Evolutionary conservation across 164 flowering plant species (phyloP).

Genomic region (Vitis riparia): DNA sequence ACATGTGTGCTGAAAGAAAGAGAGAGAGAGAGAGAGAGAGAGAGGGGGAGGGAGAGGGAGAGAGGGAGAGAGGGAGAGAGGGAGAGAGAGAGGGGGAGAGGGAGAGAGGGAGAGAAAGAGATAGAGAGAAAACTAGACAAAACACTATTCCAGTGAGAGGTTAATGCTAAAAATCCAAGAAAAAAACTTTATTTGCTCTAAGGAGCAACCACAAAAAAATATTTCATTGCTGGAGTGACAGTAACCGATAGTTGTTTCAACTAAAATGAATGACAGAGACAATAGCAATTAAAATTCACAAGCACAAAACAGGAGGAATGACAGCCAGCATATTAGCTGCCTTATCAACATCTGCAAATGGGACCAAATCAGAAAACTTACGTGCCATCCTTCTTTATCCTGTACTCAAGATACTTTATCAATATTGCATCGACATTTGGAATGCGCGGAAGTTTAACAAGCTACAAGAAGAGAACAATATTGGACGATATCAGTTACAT

Average conservation of each 20-base stretch:
- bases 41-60: too few relatives aligned
- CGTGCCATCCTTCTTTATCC: slow-evolving; percentile 67
- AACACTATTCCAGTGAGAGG: too few relatives aligned
- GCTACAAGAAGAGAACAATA: slow-evolving; percentile 39
- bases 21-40: too few relatives aligned
- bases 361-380: slow-evolving; percentile 35
- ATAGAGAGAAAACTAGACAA: too few relatives aligned
- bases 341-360: not conserved
- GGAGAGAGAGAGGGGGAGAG: too few relatives aligned
- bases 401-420: slow-evolving; percentile 68
- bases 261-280: not conserved
- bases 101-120: too few relatives aligned
- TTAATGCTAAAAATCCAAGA: too few relatives aligned
- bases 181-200: too few relatives aligned
- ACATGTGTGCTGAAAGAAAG: too few relatives aligned
- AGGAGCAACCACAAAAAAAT: too few relatives aligned
- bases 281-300: not conserved
- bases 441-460: slow-evolving; percentile 81
- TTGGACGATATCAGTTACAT: not conserved
- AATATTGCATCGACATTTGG: slow-evolving; percentile 81
- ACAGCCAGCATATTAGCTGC: not conserved
- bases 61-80: too few relatives aligned
- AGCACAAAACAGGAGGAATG: not conserved
- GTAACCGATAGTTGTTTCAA: not conserved
- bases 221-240: not conserved